Evolutionary conservation across 306 rosid genomes (phyloP).

Genomic region (Rosa rugosa): DNA sequence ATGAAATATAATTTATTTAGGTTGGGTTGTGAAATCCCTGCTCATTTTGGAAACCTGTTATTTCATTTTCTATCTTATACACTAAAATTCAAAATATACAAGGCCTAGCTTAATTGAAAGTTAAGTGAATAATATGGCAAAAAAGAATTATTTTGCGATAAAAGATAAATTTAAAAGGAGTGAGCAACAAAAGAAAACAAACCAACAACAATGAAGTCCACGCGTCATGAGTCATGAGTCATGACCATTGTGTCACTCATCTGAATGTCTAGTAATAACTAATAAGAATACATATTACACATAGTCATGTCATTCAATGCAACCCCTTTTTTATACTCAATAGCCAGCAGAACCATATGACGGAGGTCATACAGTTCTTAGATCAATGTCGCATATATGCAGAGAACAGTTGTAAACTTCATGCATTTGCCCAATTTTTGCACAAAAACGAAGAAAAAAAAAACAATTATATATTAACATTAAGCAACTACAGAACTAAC

Average conservation of each 20-base stretch:
- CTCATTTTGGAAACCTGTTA: neutral
- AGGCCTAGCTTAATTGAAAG: neutral
- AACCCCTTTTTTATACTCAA: neutral
- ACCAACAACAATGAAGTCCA: neutral
- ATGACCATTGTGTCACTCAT: neutral
- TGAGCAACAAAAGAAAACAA: neutral
- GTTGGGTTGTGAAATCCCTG: slow-evolving; percentile 22
- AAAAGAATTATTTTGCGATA: neutral
- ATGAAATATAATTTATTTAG: slow-evolving; percentile 34
- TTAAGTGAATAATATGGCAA: neutral
- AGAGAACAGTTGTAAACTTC: neutral
- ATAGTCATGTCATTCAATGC: neutral
- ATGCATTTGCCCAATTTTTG: neutral
- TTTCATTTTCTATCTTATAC: neutral
- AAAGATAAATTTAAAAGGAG: neutral
- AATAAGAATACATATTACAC: neutral
- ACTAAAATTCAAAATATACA: neutral
- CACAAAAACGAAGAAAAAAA: neutral
- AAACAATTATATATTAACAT: neutral
- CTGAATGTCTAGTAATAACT: neutral
- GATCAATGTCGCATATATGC: neutral
- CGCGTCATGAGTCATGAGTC: neutral
- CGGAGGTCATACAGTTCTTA: neutral
- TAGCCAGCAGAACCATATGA: neutral
- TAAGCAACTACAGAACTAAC: slow-evolving; percentile 1